phyloP scores from a whole-genome alignment of 345 rosid genomes.

The Arabidopsis arenosa region DNA sequence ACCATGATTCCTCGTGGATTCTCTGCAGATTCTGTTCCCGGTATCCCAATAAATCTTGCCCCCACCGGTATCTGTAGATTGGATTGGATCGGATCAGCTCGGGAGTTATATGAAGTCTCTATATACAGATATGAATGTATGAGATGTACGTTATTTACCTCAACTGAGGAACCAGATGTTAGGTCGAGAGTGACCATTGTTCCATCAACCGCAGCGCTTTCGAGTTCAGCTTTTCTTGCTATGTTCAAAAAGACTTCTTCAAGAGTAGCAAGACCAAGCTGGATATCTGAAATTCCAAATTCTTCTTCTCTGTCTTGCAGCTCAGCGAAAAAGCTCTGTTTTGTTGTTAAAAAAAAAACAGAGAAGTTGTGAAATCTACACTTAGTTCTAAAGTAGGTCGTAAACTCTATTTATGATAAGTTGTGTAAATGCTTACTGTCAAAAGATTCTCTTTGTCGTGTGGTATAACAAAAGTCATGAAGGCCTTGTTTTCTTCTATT shows the following conservation, averaged over 20 bases:
- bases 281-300: conserved; percentile 80
- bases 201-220: conserved; percentile 82
- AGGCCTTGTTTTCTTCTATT: conserved; percentile 68
- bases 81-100: not conserved
- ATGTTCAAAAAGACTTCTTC: conserved; percentile 97
- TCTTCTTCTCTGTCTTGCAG: conserved; percentile 70
- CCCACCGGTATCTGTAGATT: conserved; percentile 78
- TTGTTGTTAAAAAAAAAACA: conserved; percentile 6
- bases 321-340: conserved; percentile 68
- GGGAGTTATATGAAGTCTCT: not conserved
- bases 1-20: conserved; percentile 82
- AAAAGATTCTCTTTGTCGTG: conserved; percentile 72
- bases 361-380: not conserved
- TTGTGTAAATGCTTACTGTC: conserved; percentile 52
- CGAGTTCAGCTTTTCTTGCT: conserved; percentile 92
- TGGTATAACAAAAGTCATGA: conserved; percentile 84
- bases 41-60: conserved; percentile 77
- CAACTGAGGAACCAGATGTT: conserved; percentile 67
- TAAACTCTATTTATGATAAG: not conserved
- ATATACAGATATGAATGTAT: not conserved
- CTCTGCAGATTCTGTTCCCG: conserved; percentile 64
- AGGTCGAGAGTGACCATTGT: conserved; percentile 65
- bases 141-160: conserved; percentile 49
- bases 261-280: conserved; percentile 89
- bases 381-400: not conserved